Conservation (phyloP, 2,329 filamentous ascomycete genomes). For the Diaporthe sp. region DNA sequence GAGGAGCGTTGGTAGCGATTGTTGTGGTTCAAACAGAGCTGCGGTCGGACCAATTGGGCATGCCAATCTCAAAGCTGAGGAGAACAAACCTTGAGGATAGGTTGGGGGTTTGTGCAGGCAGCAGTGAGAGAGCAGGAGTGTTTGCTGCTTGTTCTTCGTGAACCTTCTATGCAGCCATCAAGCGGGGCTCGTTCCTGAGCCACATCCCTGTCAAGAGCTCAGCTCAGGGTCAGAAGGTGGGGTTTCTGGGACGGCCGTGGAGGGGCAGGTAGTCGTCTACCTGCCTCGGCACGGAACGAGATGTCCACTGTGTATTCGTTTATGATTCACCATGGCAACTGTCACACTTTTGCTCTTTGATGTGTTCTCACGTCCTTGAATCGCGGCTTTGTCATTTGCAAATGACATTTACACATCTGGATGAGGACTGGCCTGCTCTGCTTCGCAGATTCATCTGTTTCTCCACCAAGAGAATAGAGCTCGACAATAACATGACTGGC, state of each 20-base stretch:
- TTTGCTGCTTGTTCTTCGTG: constrained; percentile 31
- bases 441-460: not conserved
- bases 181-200: constrained; percentile 25
- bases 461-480: not conserved
- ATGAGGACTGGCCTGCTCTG: not conserved
- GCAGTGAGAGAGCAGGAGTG: constrained; percentile 14
- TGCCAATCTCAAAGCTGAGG: not conserved
- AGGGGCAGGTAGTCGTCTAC: not conserved
- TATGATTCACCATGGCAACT: not conserved
- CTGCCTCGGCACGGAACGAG: not conserved
- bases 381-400: not conserved
- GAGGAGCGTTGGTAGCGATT: not conserved
- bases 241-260: not conserved
- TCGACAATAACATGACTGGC: no score
- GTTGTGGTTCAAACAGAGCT: not conserved
- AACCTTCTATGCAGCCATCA: constrained; percentile 33
- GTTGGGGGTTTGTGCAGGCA: constrained; percentile 13
- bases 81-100: constrained; percentile 23
- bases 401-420: no score
- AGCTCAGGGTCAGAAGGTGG: constrained; percentile 7
- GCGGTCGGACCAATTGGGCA: not conserved
- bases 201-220: constrained; percentile 20
- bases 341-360: not conserved
- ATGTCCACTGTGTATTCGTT: not conserved
- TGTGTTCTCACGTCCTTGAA: no score